These are phyloP conservation scores for Apiotrichum laibachii DNA, from an alignment of 1,284 basidiomycete genomes.

Conservation along the genomic window DNA sequence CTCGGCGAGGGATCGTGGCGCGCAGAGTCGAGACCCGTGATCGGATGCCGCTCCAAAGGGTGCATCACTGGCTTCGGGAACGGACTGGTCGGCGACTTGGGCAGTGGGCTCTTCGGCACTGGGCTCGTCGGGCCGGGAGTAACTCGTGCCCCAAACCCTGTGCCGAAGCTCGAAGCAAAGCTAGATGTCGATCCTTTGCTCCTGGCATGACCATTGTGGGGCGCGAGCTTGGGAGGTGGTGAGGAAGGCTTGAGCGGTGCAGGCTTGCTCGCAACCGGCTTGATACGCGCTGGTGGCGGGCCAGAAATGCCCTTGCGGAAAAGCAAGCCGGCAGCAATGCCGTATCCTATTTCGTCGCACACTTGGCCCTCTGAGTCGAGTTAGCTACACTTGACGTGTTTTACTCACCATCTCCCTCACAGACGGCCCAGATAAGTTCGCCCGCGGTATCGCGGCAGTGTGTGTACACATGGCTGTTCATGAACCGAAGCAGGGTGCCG, in stretches of 20 bases:
- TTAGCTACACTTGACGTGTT: background rate
- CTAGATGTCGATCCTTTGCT: background rate
- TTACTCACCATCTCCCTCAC: conserved; percentile 70
- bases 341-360: conserved; percentile 77
- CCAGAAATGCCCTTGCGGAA: conserved; percentile 80
- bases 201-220: background rate
- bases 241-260: background rate
- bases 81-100: background rate
- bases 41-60: conserved; percentile 63
- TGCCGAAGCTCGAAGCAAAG: background rate
- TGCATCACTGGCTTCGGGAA: background rate
- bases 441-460: conserved; percentile 71
- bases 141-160: no score
- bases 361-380: conserved; percentile 60
- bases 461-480: conserved; percentile 67
- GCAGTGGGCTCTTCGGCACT: background rate
- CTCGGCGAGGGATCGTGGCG: conserved; percentile 36
- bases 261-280: conserved; percentile 50
- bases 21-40: conserved; percentile 62
- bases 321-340: conserved; percentile 86
- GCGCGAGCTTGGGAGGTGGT: background rate
- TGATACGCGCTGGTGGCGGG: conserved; percentile 53
- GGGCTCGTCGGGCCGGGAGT: background rate
- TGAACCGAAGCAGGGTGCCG: conserved; percentile 73
- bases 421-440: conserved; percentile 79